Evolutionary conservation across 1,139 yeast species (phyloP).

Genomic region (Eremothecium gossypii): DNA sequence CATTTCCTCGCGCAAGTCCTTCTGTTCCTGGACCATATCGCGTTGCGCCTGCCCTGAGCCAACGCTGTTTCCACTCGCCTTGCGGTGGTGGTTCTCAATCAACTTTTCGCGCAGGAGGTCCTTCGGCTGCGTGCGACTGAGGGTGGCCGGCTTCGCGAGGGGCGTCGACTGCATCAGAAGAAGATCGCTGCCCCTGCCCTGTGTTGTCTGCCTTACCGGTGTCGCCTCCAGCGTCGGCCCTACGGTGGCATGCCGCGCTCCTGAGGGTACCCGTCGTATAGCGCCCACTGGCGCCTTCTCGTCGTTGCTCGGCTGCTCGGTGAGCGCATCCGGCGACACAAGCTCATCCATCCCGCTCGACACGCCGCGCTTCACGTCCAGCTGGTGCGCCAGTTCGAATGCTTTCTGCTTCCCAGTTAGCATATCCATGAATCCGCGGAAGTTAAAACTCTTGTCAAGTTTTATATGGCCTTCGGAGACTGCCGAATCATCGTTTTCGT

Average conservation of each 20-base stretch:
- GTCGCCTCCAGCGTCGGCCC: slow-evolving; percentile 12
- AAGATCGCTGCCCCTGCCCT: slow-evolving; percentile 6
- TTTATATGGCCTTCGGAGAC: slow-evolving; percentile 7
- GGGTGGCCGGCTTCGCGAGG: slow-evolving; percentile 7
- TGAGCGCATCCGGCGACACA: slow-evolving; percentile 1
- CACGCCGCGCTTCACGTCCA: slow-evolving; percentile 12
- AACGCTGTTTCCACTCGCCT: not conserved
- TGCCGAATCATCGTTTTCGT: slow-evolving; percentile 10
- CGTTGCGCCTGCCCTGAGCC: slow-evolving; percentile 1
- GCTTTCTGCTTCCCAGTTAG: slow-evolving; percentile 17
- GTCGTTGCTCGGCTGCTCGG: slow-evolving; percentile 1
- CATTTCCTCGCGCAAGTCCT: slow-evolving; percentile 10
- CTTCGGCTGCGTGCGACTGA: slow-evolving; percentile 9
- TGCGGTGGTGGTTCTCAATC: slow-evolving; percentile 8
- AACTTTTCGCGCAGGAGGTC: slow-evolving; percentile 11
- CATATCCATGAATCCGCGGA: slow-evolving; percentile 14
- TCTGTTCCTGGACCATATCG: slow-evolving; percentile 7
- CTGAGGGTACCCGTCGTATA: slow-evolving; percentile 15
- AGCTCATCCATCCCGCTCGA: not conserved
- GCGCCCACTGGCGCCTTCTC: not conserved
- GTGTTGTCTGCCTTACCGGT: slow-evolving; percentile 13
- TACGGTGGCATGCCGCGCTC: slow-evolving; percentile 12
- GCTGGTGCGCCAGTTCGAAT: slow-evolving; percentile 15
- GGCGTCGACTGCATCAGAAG: slow-evolving; percentile 20
- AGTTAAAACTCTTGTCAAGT: slow-evolving; percentile 7